Base-by-base conservation (phyloP, 768 basidiomycete genomes). In the Lactarius akahatsu region DNA sequence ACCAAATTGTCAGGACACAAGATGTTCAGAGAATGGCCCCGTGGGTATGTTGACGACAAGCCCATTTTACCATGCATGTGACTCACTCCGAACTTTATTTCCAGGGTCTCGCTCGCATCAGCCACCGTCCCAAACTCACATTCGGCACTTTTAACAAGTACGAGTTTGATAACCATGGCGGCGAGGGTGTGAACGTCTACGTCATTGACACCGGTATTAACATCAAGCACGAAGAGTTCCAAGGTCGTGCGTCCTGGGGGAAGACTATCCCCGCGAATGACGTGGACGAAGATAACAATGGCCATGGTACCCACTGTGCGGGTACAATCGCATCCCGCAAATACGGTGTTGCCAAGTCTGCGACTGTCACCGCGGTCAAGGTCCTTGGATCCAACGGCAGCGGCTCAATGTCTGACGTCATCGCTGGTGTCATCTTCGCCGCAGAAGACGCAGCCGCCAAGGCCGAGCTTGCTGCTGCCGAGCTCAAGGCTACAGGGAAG, bases 321-420 rank as follows among this genome's bases (percentile, higher is more conserved):
- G 96, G 96, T 62, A 99, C 96, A 36, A 96, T 98, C 71, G 97
- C 89, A n/a, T 94, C 92, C 5, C 79, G 80, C 73, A 91, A 88
- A 78, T 98, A 94, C 73, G 97, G 97, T 78, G 94, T 99, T 55
- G 95, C 97, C 59, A 98, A 99, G 87, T 83, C 83, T 67, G 96
- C 95, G 63, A 83, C 92, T 67, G 83, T 96, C 71, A 82, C 90
- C 70, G 94, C 94, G 40, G 94, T 96, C 77, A 96, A 96, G 81
- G 92, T 94, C 23, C 85, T 98, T 57, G 94, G 95, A n/a, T 87
- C 90, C 57, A 92, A 96, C 71, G 97, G 97, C 41, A 92, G 90
- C 70, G 97, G 97, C 9, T 84, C 89, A 63, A 97, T 98, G 96
- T 87, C 89, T 52, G 96, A 98, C 73, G 97, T 98, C 69, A 81